These are phyloP conservation scores for Teratosphaeriaceae sp. DNA, from an alignment of 2,329 filamentous ascomycete genomes.

Conservation along the genomic window DNA sequence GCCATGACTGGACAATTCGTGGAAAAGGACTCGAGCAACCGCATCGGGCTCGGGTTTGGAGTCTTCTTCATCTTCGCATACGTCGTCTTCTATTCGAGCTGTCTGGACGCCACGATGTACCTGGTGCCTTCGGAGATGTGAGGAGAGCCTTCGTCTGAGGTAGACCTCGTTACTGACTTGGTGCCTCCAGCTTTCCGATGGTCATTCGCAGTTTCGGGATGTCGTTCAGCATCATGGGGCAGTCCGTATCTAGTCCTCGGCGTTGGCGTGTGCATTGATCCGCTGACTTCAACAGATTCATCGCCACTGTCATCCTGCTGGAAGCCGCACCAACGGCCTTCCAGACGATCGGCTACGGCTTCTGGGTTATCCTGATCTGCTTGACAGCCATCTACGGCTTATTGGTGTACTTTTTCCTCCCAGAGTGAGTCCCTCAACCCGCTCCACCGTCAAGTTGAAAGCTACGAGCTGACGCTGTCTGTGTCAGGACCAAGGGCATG, in stretches of 20 bases:
- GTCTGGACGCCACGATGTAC: conserved; percentile 6
- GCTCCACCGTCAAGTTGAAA: not conserved
- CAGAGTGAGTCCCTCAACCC: conserved; percentile 2
- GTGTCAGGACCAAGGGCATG: conserved; percentile 13
- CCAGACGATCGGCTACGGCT: conserved; percentile 12
- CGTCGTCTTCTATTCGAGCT: conserved; percentile 2
- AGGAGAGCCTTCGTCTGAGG: too few species aligned
- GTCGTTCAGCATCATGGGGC: conserved; percentile 9
- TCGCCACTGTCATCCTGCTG: conserved; percentile 10
- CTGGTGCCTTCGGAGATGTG: conserved; percentile 7
- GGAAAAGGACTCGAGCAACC: conserved; percentile 1
- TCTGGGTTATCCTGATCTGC: conserved; percentile 13
- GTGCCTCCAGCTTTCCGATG: conserved; percentile 10
- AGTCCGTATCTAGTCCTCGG: too few species aligned
- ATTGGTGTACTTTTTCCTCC: conserved; percentile 10
- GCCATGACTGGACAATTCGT: conserved; percentile 1
- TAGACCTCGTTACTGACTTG: too few species aligned
- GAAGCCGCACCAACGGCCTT: conserved; percentile 13
- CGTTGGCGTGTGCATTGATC: too few species aligned
- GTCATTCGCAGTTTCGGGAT: conserved; percentile 12
- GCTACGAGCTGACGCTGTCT: not conserved
- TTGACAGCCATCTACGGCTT: conserved; percentile 9
- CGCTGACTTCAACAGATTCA: too few species aligned
- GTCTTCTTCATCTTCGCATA: conserved; percentile 6
- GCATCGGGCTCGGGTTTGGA: not conserved